These are phyloP conservation scores for Bondarzewia mesenterica DNA, from an alignment of 1,284 basidiomycete genomes.

Conservation along the genomic window DNA sequence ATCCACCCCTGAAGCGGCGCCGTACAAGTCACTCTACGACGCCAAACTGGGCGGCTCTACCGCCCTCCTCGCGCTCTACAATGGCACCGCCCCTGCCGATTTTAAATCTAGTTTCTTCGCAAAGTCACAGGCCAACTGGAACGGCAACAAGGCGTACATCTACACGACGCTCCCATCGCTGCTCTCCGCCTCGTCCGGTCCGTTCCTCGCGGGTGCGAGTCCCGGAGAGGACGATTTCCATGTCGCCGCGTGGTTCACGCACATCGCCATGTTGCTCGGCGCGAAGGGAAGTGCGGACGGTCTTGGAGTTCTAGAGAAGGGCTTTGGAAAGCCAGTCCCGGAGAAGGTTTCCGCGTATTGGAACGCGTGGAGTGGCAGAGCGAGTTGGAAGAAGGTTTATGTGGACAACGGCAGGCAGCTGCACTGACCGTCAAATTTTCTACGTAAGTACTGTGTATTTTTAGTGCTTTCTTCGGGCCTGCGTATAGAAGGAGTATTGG, in stretches of 20 bases:
- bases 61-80: conserved; percentile 36
- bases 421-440: not conserved
- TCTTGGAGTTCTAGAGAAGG: conserved; percentile 30
- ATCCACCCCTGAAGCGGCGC: conserved; percentile 30
- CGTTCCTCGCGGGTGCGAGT: conserved; percentile 38
- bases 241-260: conserved; percentile 42
- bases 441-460: not conserved
- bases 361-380: conserved; percentile 42
- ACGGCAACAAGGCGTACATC: conserved; percentile 29
- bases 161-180: conserved; percentile 29
- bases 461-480: too few relatives aligned
- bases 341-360: conserved; percentile 35
- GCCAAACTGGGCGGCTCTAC: conserved; percentile 42
- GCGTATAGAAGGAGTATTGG: too few relatives aligned
- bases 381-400: conserved; percentile 53
- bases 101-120: conserved; percentile 33
- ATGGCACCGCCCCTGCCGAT: conserved; percentile 27
- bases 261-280: conserved; percentile 30
- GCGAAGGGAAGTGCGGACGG: conserved; percentile 28
- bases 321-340: conserved; percentile 30
- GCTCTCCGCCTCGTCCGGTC: conserved; percentile 29
- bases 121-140: conserved; percentile 31
- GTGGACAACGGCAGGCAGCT: not conserved
- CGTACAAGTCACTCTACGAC: conserved; percentile 44
- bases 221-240: conserved; percentile 52